These are phyloP conservation scores for Aspergillus flavus DNA, from an alignment of 2,329 filamentous ascomycete genomes.

Conservation along the genomic window DNA sequence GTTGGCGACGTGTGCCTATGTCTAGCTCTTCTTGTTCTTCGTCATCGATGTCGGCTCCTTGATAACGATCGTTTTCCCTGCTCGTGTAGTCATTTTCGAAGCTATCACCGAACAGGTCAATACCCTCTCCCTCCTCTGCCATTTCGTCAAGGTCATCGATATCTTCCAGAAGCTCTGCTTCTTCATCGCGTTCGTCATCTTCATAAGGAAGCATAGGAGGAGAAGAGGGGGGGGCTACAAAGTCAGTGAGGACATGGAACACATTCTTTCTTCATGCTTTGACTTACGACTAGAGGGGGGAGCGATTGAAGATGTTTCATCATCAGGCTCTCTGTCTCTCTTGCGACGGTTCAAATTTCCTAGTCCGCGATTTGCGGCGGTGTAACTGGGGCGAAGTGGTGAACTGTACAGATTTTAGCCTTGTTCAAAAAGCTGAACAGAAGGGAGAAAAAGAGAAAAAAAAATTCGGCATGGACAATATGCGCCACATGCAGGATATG, in stretches of 20 bases:
- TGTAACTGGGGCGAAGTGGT: conserved; percentile 77
- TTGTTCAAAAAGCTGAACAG: conserved; percentile 2
- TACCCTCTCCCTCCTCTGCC: conserved; percentile 70
- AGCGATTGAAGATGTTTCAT: conserved; percentile 61
- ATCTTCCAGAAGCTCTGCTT: conserved; percentile 63
- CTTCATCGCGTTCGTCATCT: conserved; percentile 52
- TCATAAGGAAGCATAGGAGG: conserved; percentile 59
- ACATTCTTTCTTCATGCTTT: neutral
- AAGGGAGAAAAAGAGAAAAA: neutral
- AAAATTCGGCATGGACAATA: neutral
- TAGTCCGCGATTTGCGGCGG: conserved; percentile 78
- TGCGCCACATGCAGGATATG: neutral
- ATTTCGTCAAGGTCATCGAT: conserved; percentile 70
- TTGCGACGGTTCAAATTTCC: conserved; percentile 59
- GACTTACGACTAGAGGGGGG: conserved; percentile 66
- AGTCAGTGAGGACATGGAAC: conserved; percentile 16
- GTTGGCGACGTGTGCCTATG: conserved; percentile 58
- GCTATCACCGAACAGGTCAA: conserved; percentile 69
- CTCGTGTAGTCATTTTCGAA: conserved; percentile 65
- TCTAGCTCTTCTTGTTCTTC: conserved; percentile 66
- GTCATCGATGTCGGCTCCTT: conserved; percentile 64
- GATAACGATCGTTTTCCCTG: conserved; percentile 53
- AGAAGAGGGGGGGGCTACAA: conserved; percentile 57
- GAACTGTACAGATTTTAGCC: conserved; percentile 59
- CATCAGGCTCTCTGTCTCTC: conserved; percentile 66